phyloP scores from a whole-genome alignment of 441 rosid species.

The Populus trichocarpa region DNA sequence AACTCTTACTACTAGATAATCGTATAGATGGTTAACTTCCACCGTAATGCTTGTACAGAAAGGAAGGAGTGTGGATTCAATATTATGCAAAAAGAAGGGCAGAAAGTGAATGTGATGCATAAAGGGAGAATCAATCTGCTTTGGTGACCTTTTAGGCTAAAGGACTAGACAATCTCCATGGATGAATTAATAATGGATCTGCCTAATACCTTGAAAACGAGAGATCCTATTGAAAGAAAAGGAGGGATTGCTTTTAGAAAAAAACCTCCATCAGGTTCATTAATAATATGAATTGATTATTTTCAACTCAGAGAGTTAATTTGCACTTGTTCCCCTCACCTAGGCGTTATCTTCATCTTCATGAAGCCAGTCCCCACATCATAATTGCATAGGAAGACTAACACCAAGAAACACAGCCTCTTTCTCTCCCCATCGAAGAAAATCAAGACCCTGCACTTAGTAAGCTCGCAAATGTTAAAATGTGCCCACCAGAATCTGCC shows the following conservation, averaged over 20 bases:
- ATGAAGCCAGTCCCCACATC: neutral
- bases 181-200: slow-evolving; percentile 25
- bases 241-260: slow-evolving; percentile 17
- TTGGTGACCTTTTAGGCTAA: slow-evolving; percentile 22
- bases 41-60: too few relatives aligned
- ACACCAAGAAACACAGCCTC: neutral
- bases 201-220: slow-evolving; percentile 39
- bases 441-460: neutral
- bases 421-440: neutral
- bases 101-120: neutral
- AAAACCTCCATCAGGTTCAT: slow-evolving; percentile 21
- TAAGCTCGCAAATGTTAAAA: neutral
- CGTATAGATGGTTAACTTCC: too few relatives aligned
- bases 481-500: slow-evolving; percentile 18
- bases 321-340: neutral
- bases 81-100: neutral
- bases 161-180: slow-evolving; percentile 22
- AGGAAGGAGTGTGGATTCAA: neutral
- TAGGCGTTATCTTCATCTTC: too few relatives aligned
- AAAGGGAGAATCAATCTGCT: neutral
- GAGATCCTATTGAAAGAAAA: slow-evolving; percentile 6
- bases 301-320: slow-evolving; percentile 22
- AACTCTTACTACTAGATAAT: too few relatives aligned
- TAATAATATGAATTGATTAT: slow-evolving; percentile 22
- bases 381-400: slow-evolving; percentile 1